These are phyloP conservation scores for Coniosporium tulheliwenetii DNA, from an alignment of 2,329 filamentous ascomycete genomes.

Conservation along the genomic window DNA sequence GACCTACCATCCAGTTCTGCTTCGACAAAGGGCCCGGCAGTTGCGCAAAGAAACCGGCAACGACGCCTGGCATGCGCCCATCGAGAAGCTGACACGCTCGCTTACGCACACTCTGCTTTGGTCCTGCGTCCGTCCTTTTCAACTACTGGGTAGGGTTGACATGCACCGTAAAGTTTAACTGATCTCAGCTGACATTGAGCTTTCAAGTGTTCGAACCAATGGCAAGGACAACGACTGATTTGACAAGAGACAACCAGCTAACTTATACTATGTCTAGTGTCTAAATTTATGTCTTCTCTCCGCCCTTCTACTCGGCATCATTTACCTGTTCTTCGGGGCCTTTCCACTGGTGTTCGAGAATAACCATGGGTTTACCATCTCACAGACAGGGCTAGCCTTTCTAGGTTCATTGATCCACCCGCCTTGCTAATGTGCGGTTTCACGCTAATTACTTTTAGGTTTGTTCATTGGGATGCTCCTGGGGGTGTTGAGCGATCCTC, in stretches of 20 bases:
- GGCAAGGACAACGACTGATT: slow-evolving; percentile 19
- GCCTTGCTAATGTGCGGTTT: too few relatives aligned
- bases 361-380: slow-evolving; percentile 62
- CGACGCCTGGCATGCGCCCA: slow-evolving; percentile 57
- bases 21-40: slow-evolving; percentile 54
- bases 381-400: slow-evolving; percentile 69
- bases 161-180: too few relatives aligned
- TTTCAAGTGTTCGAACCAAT: slow-evolving; percentile 55
- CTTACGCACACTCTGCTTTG: slow-evolving; percentile 37
- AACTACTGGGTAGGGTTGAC: slow-evolving; percentile 40
- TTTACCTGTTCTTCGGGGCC: slow-evolving; percentile 85
- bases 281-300: slow-evolving; percentile 68
- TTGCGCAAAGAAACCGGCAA: slow-evolving; percentile 66
- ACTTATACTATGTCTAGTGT: slow-evolving; percentile 24
- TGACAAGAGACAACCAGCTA: neutral
- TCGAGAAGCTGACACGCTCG: slow-evolving; percentile 57
- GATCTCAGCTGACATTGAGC: too few relatives aligned
- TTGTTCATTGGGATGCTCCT: slow-evolving; percentile 52
- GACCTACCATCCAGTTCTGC: slow-evolving; percentile 61
- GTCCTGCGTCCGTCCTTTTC: slow-evolving; percentile 50
- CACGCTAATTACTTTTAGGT: slow-evolving; percentile 18
- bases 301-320: slow-evolving; percentile 69
- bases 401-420: slow-evolving; percentile 17
- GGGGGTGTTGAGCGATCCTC: slow-evolving; percentile 45
- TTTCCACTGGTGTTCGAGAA: slow-evolving; percentile 65